These are phyloP conservation scores for Lodderomyces pseudojiufengensis DNA, from an alignment of 1,139 yeast species.

Conservation along the genomic window DNA sequence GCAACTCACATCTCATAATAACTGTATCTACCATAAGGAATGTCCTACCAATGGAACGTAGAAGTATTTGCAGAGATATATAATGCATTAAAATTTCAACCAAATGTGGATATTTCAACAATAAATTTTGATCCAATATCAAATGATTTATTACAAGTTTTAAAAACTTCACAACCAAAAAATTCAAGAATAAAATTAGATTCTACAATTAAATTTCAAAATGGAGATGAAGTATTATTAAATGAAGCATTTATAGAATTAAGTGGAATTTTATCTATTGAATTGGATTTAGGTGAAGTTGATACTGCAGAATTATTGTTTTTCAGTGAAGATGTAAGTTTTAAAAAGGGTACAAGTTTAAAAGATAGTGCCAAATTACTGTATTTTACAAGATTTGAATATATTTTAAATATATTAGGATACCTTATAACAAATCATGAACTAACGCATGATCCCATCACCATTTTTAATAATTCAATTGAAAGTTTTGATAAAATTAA, in stretches of 20 bases:
- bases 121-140: slow-evolving; percentile 23
- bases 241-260: slow-evolving; percentile 56
- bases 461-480: slow-evolving; percentile 39
- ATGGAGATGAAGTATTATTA: slow-evolving; percentile 60
- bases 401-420: slow-evolving; percentile 66
- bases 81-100: slow-evolving; percentile 29
- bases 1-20: neutral
- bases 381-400: slow-evolving; percentile 66
- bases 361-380: slow-evolving; percentile 69
- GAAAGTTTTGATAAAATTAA: slow-evolving; percentile 58
- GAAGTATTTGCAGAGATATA: slow-evolving; percentile 35
- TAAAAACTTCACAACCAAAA: slow-evolving; percentile 50
- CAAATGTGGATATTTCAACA: slow-evolving; percentile 24
- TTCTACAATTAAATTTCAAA: slow-evolving; percentile 42
- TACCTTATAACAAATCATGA: slow-evolving; percentile 41
- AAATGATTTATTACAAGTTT: slow-evolving; percentile 48
- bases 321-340: slow-evolving; percentile 39
- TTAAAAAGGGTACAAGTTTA: slow-evolving; percentile 50
- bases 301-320: slow-evolving; percentile 35
- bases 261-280: slow-evolving; percentile 54
- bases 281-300: slow-evolving; percentile 38
- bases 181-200: slow-evolving; percentile 48
- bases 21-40: no score
- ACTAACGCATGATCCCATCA: slow-evolving; percentile 18
- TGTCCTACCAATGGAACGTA: slow-evolving; percentile 29